Evolutionary conservation across 495 filamentous ascomycete species (phyloP), one percentile per base, ranked within the genome.

Genomic region (Pseudotulostoma volvatum): DNA sequence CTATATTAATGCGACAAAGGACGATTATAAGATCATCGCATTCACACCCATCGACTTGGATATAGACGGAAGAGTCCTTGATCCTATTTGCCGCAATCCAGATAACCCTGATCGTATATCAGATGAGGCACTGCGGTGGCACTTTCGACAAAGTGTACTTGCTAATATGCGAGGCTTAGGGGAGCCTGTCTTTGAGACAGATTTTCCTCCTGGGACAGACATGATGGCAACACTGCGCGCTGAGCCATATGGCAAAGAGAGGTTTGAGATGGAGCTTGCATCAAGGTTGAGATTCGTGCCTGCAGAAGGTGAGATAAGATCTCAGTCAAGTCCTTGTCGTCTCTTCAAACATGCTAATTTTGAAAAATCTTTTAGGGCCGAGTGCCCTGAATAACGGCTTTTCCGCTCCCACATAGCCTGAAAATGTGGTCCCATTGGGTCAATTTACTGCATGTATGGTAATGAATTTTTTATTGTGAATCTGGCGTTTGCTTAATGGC

Each of bases 181-280:
- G 3, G 53, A 53, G 36, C 53, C 50, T 7, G 38, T 54, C 9
- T 57, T 57, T 28, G 50, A 57, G 41, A 39, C 45, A 32, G 53
- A 57, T 44, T 57, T 56, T 36, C 43, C 45, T 21, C 47, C 51
- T 15, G 48, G 50, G 23, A 43, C 38, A 34, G 50, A 56, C 34
- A 52, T 54, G 34, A 42, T 50, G 41, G 44, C 45, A 32, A 51
- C 57, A 30, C 57, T 61, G 38, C 41, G 44, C 34, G 41, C 43
- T 9, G 57, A 47, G 39, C 52, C 54, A 30, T 55, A 49, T 41
- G 44, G 49, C 18, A 39, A 18, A 35, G 46, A 57, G 41, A 50
- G 57, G 43, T 48, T 63, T 39, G 51, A 57, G 40, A 55, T 55
- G 47, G 56, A 61, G 46, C 39, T 62, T 42, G 53, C 54, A 34